A percentile compares a stretch with the other conserved stretches of the same genome.
Conservation (phyloP, 176 grass and related monocot genomes). For the Avena sativa region DNA sequence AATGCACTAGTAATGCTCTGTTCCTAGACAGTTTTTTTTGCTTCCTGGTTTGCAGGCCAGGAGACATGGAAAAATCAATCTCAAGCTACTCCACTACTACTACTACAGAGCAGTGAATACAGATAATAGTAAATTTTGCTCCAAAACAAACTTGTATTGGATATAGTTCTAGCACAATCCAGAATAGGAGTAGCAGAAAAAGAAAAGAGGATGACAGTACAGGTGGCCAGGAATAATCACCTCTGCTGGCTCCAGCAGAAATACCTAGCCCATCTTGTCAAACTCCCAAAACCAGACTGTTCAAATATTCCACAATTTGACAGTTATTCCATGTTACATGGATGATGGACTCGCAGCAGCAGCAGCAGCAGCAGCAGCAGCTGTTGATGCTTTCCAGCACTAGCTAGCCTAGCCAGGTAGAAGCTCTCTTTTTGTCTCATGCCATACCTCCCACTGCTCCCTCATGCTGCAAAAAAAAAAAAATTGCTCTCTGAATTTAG, state of each 20-base stretch:
- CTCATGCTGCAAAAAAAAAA: slow-evolving; percentile 22
- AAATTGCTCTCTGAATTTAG: slow-evolving; percentile 21
- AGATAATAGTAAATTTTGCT: background rate
- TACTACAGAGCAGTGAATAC: slow-evolving; percentile 2
- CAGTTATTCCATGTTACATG: slow-evolving; percentile 34
- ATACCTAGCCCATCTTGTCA: slow-evolving; percentile 39
- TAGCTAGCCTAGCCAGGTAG: slow-evolving; percentile 15
- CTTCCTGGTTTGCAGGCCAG: slow-evolving; percentile 34
- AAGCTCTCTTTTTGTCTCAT: slow-evolving; percentile 37
- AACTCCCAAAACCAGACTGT: slow-evolving; percentile 19
- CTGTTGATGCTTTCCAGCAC: slow-evolving; percentile 32
- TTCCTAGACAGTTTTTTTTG: slow-evolving; percentile 27
- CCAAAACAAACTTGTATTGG: background rate
- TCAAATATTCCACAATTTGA: slow-evolving; percentile 43
- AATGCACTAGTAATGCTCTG: slow-evolving; percentile 21
- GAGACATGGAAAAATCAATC: slow-evolving; percentile 1
- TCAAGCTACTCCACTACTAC: slow-evolving; percentile 2
- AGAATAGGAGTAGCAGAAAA: background rate
- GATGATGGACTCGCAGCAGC: background rate
- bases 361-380: slow-evolving; percentile 13
- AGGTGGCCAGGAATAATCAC: slow-evolving; percentile 33
- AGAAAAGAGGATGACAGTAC: background rate
- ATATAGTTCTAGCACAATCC: background rate
- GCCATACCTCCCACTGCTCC: slow-evolving; percentile 34
- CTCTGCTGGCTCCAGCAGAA: slow-evolving; percentile 7